A percentile compares a stretch with the other conserved stretches of the same genome.
phyloP scores from a whole-genome alignment of 2,329 filamentous ascomycete species.

The Trichoderma sp. region DNA sequence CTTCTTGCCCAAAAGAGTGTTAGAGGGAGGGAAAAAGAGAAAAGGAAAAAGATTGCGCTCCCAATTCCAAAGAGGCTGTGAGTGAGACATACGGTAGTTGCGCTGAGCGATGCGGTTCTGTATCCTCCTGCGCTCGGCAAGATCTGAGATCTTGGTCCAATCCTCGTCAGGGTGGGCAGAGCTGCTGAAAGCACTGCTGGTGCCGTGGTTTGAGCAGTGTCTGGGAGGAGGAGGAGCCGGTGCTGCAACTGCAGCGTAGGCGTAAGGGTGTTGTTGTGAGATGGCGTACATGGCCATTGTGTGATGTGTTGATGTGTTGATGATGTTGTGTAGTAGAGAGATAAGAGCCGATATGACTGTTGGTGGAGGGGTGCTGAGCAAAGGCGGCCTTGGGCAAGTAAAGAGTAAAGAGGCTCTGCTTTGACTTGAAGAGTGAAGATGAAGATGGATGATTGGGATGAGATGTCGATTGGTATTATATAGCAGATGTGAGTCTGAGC shows the following conservation, averaged over 20 bases:
- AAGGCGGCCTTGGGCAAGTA: constrained; percentile 7
- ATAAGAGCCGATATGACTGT: background rate
- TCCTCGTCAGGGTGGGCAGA: constrained; percentile 96
- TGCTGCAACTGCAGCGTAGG: constrained; percentile 32
- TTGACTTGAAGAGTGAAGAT: background rate
- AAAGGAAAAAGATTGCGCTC: background rate
- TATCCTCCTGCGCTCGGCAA: constrained; percentile 89
- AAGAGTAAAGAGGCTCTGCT: background rate
- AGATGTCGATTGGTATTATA: constrained; percentile 17
- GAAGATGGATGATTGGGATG: constrained; percentile 9
- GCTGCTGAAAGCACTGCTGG: constrained; percentile 91
- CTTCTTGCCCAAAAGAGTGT: constrained; percentile 67
- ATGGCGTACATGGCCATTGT: constrained; percentile 42
- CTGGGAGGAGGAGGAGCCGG: constrained; percentile 48
- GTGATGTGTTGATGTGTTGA: constrained; percentile 3
- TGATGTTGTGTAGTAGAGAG: constrained; percentile 6
- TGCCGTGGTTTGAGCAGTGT: constrained; percentile 72
- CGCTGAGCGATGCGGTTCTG: constrained; percentile 98
- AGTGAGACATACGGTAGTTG: constrained; percentile 77
- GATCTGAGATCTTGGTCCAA: constrained; percentile 98
- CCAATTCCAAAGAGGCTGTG: background rate
- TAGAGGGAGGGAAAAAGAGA: background rate
- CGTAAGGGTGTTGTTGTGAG: constrained; percentile 38
- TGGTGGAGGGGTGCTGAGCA: constrained; percentile 16
- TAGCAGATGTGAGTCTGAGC: constrained; percentile 8